phyloP scores from a whole-genome alignment of 2,329 filamentous ascomycete genomes.

The Boeremia exigua region DNA sequence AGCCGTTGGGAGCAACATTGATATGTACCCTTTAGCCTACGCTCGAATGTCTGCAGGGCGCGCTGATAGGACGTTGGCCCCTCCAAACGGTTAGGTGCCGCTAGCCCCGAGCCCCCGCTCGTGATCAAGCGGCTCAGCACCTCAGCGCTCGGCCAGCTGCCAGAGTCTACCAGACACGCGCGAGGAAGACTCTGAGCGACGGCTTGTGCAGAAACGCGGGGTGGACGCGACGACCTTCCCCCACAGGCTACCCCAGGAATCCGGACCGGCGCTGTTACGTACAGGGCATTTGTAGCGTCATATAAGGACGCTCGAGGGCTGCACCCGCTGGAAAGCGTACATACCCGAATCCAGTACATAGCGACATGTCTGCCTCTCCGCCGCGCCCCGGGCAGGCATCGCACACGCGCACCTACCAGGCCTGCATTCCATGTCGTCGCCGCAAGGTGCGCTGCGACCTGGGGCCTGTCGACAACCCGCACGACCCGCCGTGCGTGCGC shows the following conservation, averaged over 20 bases:
- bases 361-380: slow-evolving; percentile 11
- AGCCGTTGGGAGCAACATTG: too few relatives aligned
- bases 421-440: slow-evolving; percentile 57
- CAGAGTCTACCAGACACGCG: slow-evolving; percentile 5
- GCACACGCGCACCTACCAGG: slow-evolving; percentile 32
- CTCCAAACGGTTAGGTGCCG: not conserved
- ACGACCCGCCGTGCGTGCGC: slow-evolving; percentile 90
- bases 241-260: slow-evolving; percentile 10
- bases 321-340: slow-evolving; percentile 19
- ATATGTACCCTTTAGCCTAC: too few relatives aligned
- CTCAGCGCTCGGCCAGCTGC: not conserved
- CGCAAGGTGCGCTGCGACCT: slow-evolving; percentile 45
- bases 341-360: slow-evolving; percentile 6
- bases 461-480: slow-evolving; percentile 83
- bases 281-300: slow-evolving; percentile 1
- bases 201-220: slow-evolving; percentile 7
- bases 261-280: slow-evolving; percentile 2
- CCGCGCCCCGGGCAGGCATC: slow-evolving; percentile 2
- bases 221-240: slow-evolving; percentile 15
- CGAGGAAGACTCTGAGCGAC: not conserved
- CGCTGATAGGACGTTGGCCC: not conserved
- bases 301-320: slow-evolving; percentile 10
- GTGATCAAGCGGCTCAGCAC: slow-evolving; percentile 10
- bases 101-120: not conserved
- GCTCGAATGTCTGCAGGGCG: not conserved